Base-by-base conservation (phyloP, 2,329 filamentous ascomycete genomes). In the Dothideomycetes sp. region DNA sequence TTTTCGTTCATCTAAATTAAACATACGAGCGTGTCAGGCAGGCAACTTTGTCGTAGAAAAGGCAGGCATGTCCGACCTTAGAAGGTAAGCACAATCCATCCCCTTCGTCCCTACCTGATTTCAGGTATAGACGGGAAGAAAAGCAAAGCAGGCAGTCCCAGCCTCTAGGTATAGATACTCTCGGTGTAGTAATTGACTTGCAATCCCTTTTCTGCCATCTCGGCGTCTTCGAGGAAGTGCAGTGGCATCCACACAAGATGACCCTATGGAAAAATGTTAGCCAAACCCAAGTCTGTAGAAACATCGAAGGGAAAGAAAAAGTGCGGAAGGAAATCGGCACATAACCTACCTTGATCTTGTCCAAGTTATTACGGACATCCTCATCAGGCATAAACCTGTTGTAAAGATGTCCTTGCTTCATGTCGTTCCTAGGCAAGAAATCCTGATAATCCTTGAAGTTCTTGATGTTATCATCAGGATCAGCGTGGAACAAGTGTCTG, bases 181-280 rank as follows among this genome's bases (percentile, higher is more conserved):
- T 95, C 86, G 0, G 89, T 96, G 55, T 78, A 82, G 32, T 75
- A 65, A 59, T 96, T 96, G 28, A 96, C 78, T 62, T 87, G 80
- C 61, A 96, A 55, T 0, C 89, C 88, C 53, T 74, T 76, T 65
- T 95, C 88, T 0, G 88, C 88, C 87, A 96, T 93, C 52, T 84
- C 73, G 0, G 80, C 86, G 48, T 94, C 79, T 53, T 75, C 71
- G 56, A 96, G 62, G 58, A 94, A 96, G 32, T 87, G 76, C 53
- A 96, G 61, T n/a, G 87, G 87, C 80, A 94, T 89, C 84, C 85
- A 93, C 5, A 96, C 89, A 28, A 96, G 61, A 65, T 96, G 89
- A 0, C 89, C 89, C 64, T 78, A 20, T 22, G 15, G 20, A n/a
- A 22, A 33, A 5, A 24, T 7, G 10, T 40, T 25, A 40, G 37